Evolutionary conservation across 2,329 filamentous ascomycete species (phyloP).

Genomic region (Aureobasidium sp.): DNA sequence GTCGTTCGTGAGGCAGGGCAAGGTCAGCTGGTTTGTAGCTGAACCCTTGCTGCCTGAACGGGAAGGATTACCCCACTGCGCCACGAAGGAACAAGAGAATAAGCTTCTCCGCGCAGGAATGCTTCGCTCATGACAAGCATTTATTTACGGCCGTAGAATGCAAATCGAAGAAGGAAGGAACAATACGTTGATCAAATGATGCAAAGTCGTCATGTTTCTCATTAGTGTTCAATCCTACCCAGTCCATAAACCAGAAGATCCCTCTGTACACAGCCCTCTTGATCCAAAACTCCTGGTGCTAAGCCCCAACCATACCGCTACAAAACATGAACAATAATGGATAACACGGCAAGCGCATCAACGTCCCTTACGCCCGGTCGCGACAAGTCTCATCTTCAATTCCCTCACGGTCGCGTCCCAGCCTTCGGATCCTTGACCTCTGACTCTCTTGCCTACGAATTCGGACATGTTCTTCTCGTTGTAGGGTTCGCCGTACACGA

Average conservation of each 20-base stretch:
- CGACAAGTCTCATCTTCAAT: conserved; percentile 34
- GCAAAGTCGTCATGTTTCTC: neutral
- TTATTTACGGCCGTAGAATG: neutral
- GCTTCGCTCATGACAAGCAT: neutral
- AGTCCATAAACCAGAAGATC: neutral
- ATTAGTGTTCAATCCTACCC: neutral
- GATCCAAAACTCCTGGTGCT: neutral
- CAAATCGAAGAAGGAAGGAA: neutral
- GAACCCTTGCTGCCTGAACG: too few relatives aligned
- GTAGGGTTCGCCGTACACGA: conserved; percentile 72
- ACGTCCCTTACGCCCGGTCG: conserved; percentile 34
- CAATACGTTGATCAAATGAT: neutral
- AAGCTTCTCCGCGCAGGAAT: neutral
- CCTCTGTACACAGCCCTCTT: neutral
- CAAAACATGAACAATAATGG: neutral
- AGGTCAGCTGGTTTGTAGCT: too few relatives aligned
- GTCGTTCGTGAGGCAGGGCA: too few relatives aligned
- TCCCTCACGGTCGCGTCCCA: conserved; percentile 38
- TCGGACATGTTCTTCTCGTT: conserved; percentile 66
- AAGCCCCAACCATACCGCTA: neutral
- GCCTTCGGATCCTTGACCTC: conserved; percentile 23
- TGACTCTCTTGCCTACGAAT: conserved; percentile 52
- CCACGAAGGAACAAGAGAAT: neutral
- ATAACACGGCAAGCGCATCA: neutral
- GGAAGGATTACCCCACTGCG: neutral